These are phyloP conservation scores for Chenopodium album DNA, from an alignment of 148 eudicot genomes.

Conservation along the genomic window DNA sequence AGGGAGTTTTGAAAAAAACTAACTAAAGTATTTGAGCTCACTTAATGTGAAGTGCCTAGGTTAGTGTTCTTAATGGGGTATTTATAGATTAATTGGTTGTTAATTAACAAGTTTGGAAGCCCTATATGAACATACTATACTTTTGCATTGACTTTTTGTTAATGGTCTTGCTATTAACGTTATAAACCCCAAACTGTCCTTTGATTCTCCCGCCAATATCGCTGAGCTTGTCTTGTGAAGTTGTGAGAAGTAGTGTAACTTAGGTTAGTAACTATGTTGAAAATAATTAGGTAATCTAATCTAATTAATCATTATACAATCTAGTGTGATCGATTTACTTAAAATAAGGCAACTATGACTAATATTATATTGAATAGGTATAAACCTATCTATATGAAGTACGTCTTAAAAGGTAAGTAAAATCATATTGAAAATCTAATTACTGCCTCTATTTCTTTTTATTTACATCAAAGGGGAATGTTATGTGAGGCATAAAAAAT, in stretches of 20 bases:
- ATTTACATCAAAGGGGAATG: too few species aligned
- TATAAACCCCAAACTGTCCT: not conserved
- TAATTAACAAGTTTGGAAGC: not conserved
- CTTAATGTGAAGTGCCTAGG: conserved; percentile 4
- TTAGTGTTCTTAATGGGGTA: conserved; percentile 2
- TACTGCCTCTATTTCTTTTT: too few species aligned
- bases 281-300: too few species aligned
- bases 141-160: not conserved
- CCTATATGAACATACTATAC: not conserved
- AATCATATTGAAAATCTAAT: too few species aligned
- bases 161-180: not conserved
- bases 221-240: conserved; percentile 1
- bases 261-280: not conserved
- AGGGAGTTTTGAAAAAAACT: not conserved
- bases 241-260: not conserved
- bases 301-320: too few species aligned
- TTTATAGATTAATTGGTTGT: conserved; percentile 16
- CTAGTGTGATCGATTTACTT: too few species aligned
- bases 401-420: too few species aligned
- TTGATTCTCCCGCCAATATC: not conserved
- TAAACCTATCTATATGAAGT: too few species aligned
- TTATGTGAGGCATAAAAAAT: too few species aligned
- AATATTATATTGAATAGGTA: too few species aligned
- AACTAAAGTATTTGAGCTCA: not conserved
- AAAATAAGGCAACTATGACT: too few species aligned